Evolutionary conservation across 129 eudicot species (phyloP), one percentile per base, ranked within the genome.

Genomic region (Helichrysum umbraculigerum): DNA sequence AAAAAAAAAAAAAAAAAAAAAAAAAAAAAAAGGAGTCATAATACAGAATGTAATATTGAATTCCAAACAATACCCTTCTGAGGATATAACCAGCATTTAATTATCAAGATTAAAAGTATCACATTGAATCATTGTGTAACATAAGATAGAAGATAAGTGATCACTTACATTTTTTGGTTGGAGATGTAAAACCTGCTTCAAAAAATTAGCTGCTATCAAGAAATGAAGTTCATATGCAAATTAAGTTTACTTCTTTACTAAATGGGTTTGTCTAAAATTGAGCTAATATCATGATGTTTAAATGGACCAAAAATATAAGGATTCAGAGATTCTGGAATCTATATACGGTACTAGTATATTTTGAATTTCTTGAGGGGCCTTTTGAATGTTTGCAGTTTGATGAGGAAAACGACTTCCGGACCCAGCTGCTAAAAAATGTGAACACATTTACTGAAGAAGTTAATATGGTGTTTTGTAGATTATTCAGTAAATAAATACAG

Each of bases 361-460:
- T 59, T 59, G 70, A 61, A 34, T 50, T 70, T 42, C 70, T 2
- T 32, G n/a, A 29, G 59, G 81, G 75, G 69, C 81, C 81, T 35
- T 35, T 28, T 25, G 28, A 57, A 68, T 77, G 61, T 77, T 44
- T 17, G 81, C 22, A 68, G 41, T 57, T 19, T 68, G 81, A 56
- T 68, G 44, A 68, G 68, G 75, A 12, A 77, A 57, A 68, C 47
- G 82, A 78, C 82, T 44, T 15, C 33, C 33, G 82, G 71, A 78
- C 77, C 82, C 65, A 34, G 0, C 30, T 65, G 52, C 52, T 12
- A 14, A 14, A 44, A 12, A 44, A 44, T 44, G 47, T 42, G 68
- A 58, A 22, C 19, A 28, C 59, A 34, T 64, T 41, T 59, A 41
- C 62, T 7, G 42, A 37, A 37, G 21, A 4, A 63, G 71, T 32